Evolutionary conservation across 768 basidiomycete species (phyloP).

Genomic region (Cantharellus cinnabarinus): DNA sequence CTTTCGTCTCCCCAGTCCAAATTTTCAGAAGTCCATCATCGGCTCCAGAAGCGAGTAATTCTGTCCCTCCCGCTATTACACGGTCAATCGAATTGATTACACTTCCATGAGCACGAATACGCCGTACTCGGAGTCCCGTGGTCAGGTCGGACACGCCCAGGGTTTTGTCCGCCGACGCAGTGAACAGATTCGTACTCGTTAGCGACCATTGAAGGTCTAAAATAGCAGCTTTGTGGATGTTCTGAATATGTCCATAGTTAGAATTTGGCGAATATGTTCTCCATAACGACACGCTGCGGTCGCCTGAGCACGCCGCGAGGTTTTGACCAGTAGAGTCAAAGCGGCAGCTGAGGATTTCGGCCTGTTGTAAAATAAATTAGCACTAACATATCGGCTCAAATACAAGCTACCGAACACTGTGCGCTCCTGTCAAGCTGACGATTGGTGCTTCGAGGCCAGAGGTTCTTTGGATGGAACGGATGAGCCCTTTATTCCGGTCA

Average conservation of each 20-base stretch:
- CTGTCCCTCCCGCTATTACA: constrained; percentile 66
- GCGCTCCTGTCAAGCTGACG: constrained; percentile 71
- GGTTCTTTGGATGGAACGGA: constrained; percentile 79
- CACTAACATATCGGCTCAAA: neutral
- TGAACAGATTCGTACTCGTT: constrained; percentile 48
- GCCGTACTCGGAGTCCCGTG: constrained; percentile 60
- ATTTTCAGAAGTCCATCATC: constrained; percentile 85
- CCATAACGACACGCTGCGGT: constrained; percentile 82
- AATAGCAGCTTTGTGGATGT: constrained; percentile 75
- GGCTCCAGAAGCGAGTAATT: constrained; percentile 69
- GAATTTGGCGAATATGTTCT: constrained; percentile 78
- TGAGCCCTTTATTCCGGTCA: constrained; percentile 55
- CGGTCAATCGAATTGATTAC: constrained; percentile 82
- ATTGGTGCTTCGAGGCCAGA: constrained; percentile 87
- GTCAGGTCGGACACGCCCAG: constrained; percentile 58
- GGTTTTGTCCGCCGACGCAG: constrained; percentile 78
- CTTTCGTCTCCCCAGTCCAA: constrained; percentile 70
- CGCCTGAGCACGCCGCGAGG: constrained; percentile 79
- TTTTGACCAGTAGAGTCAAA: constrained; percentile 91
- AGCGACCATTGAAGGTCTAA: constrained; percentile 86
- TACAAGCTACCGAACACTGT: constrained; percentile 36
- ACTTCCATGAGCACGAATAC: constrained; percentile 75
- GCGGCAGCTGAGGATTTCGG: constrained; percentile 76
- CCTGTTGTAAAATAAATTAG: constrained; percentile 22
- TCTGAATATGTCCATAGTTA: constrained; percentile 75